Evolutionary conservation across 306 rosid genomes (phyloP), one percentile per base, ranked within the genome.

Genomic region (Vicia faba): DNA sequence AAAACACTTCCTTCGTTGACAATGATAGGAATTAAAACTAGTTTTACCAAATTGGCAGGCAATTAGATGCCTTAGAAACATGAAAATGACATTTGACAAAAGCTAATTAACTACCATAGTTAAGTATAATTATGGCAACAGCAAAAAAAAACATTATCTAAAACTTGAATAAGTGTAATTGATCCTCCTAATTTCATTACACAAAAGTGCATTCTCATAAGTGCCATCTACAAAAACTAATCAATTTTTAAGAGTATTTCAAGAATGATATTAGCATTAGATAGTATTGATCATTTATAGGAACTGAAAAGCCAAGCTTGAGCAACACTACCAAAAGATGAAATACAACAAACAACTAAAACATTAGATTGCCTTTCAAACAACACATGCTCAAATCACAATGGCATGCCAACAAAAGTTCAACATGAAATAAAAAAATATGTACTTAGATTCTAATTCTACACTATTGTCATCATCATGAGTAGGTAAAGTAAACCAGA

Each of bases 401-500:
- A 20, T 54, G 51, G 33, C 72, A 39, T 33, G 69, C 49, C 4
- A 13, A 9, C 11, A 6, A 55, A 26, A 26, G 49, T 58, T 68
- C 19, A 68, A 63, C 77, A 29, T 26, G 41, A 13, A 65, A 62
- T 68, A 2, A 25, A 10, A 10, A 60, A 35, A 70, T 45, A 80
- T 33, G 40, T 16, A 40, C 61, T 53, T 70, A 75, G 56, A 10
- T 26, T 13, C n/a, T 13, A 12, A 78, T 72, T 79, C 82, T 80
- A 53, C 82, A 78, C 72, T 50, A 54, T 20, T 61, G 63, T 39
- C 38, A 71, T 46, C 31, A 20, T 39, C 36, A 71, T 46, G n/a
- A 20, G 70, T 76, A n/a, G 50, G 72, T 69, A 50, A 50, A 50
- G 69, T 66, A 50, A 50, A 50, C 29, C 8, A 51, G 58, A 20